These are phyloP conservation scores for Rhodotorula sp. DNA, from an alignment of 1,284 basidiomycete genomes.

Conservation along the genomic window DNA sequence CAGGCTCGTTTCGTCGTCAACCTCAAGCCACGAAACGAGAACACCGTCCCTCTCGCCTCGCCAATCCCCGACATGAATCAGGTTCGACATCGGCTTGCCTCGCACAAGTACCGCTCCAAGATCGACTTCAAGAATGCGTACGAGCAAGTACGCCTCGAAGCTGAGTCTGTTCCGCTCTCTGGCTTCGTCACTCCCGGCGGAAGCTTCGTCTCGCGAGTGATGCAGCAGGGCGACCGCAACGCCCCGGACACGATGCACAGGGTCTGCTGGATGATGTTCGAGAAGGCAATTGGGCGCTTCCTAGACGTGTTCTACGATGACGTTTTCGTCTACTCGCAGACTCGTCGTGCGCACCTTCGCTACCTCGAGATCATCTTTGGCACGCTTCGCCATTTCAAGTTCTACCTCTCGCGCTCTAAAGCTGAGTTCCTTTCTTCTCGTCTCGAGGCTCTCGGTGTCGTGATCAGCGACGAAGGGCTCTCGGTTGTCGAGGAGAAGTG, in stretches of 20 bases:
- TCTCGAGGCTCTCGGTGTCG: conserved; percentile 47
- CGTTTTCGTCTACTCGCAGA: conserved; percentile 48
- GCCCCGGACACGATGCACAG: conserved; percentile 49
- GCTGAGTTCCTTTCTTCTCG: conserved; percentile 44
- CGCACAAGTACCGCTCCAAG: conserved; percentile 43
- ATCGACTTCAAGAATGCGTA: conserved; percentile 48
- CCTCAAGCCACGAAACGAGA: conserved; percentile 46
- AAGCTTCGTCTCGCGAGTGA: conserved; percentile 44
- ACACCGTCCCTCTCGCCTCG: conserved; percentile 50
- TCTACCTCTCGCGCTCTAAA: conserved; percentile 42
- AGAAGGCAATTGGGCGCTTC: conserved; percentile 45
- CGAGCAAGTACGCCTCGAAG: conserved; percentile 44
- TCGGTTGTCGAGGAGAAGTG: conserved; percentile 47
- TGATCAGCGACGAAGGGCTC: conserved; percentile 46
- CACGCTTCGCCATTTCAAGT: too few species aligned
- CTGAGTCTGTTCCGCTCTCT: conserved; percentile 43
- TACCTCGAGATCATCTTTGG: conserved; percentile 46
- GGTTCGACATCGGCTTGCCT: conserved; percentile 45
- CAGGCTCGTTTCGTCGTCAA: conserved; percentile 22
- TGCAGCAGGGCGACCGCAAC: conserved; percentile 51
- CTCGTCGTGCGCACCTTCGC: conserved; percentile 46
- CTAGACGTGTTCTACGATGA: conserved; percentile 49
- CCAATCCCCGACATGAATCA: conserved; percentile 51
- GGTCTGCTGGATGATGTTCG: conserved; percentile 49
- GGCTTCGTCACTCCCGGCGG: conserved; percentile 45